Conservation (phyloP, 2,329 filamentous ascomycete species). For the Fusarium sp. region DNA sequence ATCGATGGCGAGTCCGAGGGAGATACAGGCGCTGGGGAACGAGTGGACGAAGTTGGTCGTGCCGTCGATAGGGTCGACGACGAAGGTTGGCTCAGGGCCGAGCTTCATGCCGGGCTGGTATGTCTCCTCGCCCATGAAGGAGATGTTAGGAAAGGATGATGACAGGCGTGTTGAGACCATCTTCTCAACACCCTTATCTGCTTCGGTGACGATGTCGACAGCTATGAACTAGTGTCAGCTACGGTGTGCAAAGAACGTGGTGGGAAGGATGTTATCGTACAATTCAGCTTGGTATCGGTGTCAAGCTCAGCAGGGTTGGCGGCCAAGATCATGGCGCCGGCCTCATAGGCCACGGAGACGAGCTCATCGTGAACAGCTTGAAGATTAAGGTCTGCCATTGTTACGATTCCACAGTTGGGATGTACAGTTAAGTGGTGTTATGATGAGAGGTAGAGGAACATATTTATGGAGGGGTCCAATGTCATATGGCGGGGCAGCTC, state of each 20-base stretch:
- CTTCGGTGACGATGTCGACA: slow-evolving; percentile 76
- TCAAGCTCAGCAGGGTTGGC: slow-evolving; percentile 70
- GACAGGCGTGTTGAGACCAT: slow-evolving; percentile 69
- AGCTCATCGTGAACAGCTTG: slow-evolving; percentile 73
- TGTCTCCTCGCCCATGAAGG: slow-evolving; percentile 83
- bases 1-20: slow-evolving; percentile 76
- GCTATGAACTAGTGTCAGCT: slow-evolving; percentile 56
- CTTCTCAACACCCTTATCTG: slow-evolving; percentile 73
- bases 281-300: slow-evolving; percentile 74
- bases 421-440: slow-evolving; percentile 4
- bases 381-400: slow-evolving; percentile 69
- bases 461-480: slow-evolving; percentile 43
- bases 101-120: slow-evolving; percentile 75
- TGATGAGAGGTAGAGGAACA: slow-evolving; percentile 19
- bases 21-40: slow-evolving; percentile 81
- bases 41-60: slow-evolving; percentile 86
- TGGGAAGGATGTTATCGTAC: slow-evolving; percentile 54
- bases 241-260: background rate
- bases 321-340: slow-evolving; percentile 72
- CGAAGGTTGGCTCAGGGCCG: slow-evolving; percentile 77
- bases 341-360: slow-evolving; percentile 70
- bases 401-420: slow-evolving; percentile 11
- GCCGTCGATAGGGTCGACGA: slow-evolving; percentile 84
- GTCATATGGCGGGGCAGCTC: slow-evolving; percentile 38
- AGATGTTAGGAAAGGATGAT: slow-evolving; percentile 65